Evolutionary conservation across 768 basidiomycete genomes (phyloP).

Genomic region (Amanita phalloides): DNA sequence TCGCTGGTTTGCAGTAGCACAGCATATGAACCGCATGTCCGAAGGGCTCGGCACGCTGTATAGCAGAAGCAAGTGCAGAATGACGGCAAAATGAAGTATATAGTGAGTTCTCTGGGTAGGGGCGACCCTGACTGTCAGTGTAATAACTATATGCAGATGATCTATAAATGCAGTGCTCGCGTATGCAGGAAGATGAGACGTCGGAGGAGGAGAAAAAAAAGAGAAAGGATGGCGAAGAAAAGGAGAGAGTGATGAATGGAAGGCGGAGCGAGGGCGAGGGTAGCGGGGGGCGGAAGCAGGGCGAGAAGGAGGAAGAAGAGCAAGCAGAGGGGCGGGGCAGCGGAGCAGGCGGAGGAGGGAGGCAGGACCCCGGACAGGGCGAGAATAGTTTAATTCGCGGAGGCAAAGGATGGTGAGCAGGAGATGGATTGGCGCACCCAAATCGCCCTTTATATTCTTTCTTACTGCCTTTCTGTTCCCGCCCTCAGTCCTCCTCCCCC

Average conservation of each 20-base stretch:
- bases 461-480: slow-evolving; percentile 10
- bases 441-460: slow-evolving; percentile 16
- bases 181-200: too few relatives aligned
- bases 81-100: background rate
- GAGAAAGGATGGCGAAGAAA: background rate
- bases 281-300: background rate
- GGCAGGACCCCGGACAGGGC: slow-evolving; percentile 7
- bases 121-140: background rate
- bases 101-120: slow-evolving; percentile 1
- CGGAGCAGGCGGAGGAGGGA: background rate
- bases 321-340: background rate
- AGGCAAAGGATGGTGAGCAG: slow-evolving; percentile 1
- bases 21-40: background rate
- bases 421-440: slow-evolving; percentile 8
- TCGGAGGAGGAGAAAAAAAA: background rate
- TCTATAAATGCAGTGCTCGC: too few relatives aligned
- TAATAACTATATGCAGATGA: too few relatives aligned
- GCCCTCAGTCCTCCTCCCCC: slow-evolving; percentile 14
- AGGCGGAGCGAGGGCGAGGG: background rate
- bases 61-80: background rate
- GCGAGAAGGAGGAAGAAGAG: background rate
- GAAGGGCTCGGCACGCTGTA: background rate
- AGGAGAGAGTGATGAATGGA: background rate
- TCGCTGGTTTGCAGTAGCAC: background rate
- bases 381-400: slow-evolving; percentile 4